These are phyloP conservation scores for Lactifluus subvellereus DNA, from an alignment of 768 basidiomycete species.

Conservation along the genomic window DNA sequence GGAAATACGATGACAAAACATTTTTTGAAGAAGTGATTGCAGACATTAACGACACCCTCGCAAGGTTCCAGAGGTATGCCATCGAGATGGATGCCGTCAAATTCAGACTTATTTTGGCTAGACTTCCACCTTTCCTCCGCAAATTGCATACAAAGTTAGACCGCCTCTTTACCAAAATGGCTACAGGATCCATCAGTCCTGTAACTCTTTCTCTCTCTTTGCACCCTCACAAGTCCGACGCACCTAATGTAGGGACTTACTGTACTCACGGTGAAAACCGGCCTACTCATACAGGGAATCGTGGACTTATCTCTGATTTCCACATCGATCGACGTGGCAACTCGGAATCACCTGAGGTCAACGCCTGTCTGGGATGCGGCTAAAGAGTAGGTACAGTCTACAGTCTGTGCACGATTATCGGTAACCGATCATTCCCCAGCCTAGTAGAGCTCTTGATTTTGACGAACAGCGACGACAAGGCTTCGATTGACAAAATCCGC, in stretches of 20 bases:
- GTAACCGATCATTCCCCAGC: background rate
- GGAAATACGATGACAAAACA: background rate
- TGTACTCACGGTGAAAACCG: background rate
- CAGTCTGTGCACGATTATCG: background rate
- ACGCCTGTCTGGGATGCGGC: background rate
- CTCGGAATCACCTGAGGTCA: conserved; percentile 12
- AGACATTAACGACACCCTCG: conserved; percentile 2
- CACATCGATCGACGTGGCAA: background rate
- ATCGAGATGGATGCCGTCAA: background rate
- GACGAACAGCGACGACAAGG: background rate
- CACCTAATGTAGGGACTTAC: background rate
- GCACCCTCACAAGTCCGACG: background rate
- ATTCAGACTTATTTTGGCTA: background rate
- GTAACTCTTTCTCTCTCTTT: background rate
- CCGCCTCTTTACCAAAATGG: conserved; percentile 1
- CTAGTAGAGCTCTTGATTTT: conserved; percentile 6
- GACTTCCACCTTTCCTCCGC: conserved; percentile 7
- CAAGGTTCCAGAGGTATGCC: background rate
- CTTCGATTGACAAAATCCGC: background rate
- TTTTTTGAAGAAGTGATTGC: conserved; percentile 9
- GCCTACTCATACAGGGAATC: background rate
- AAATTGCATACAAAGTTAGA: background rate
- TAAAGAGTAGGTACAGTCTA: background rate
- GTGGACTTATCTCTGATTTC: background rate
- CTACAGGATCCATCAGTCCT: background rate